Percentiles rank a stretch among this genome's conserved stretches.
phyloP scores from a whole-genome alignment of 1,139 yeast genomes.

The Taphrina pruni region DNA sequence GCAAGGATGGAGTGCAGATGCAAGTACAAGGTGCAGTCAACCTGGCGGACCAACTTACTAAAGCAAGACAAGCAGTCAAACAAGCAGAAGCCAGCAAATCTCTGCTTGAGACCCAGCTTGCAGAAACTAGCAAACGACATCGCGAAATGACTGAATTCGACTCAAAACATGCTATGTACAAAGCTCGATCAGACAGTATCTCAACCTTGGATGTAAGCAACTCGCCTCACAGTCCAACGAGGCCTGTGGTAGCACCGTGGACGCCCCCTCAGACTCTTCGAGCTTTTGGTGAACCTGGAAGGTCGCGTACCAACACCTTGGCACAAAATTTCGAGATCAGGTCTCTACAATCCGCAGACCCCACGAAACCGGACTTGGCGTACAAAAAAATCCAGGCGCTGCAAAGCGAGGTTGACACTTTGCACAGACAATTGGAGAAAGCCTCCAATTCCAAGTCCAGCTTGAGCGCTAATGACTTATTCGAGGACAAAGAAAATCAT shows the following conservation, averaged over 20 bases:
- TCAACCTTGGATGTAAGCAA: slow-evolving; percentile 25
- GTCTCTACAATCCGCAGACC: slow-evolving; percentile 1
- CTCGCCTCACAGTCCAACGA: slow-evolving; percentile 8
- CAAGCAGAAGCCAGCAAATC: slow-evolving; percentile 17
- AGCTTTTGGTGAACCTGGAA: slow-evolving; percentile 10
- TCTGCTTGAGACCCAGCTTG: slow-evolving; percentile 27
- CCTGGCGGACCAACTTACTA: slow-evolving; percentile 18
- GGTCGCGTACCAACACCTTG: slow-evolving; percentile 33
- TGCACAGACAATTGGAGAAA: slow-evolving; percentile 9
- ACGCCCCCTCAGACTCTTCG: slow-evolving; percentile 27
- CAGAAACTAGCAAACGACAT: slow-evolving; percentile 16
- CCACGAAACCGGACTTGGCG: background rate
- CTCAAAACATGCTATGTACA: slow-evolving; percentile 9
- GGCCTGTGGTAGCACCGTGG: slow-evolving; percentile 37
- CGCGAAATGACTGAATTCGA: slow-evolving; percentile 12
- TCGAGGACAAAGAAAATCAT: slow-evolving; percentile 2
- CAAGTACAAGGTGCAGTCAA: slow-evolving; percentile 10
- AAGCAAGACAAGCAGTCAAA: slow-evolving; percentile 12
- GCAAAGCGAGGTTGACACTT: slow-evolving; percentile 20
- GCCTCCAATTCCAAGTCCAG: background rate
- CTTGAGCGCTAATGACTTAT: background rate
- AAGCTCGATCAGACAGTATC: slow-evolving; percentile 13
- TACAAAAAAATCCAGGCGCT: background rate
- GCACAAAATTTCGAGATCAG: slow-evolving; percentile 31
- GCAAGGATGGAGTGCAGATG: slow-evolving; percentile 2